These are phyloP conservation scores for Pythium sp. DNA, from an alignment of 352 stramenopile genomes.

Conservation along the genomic window DNA sequence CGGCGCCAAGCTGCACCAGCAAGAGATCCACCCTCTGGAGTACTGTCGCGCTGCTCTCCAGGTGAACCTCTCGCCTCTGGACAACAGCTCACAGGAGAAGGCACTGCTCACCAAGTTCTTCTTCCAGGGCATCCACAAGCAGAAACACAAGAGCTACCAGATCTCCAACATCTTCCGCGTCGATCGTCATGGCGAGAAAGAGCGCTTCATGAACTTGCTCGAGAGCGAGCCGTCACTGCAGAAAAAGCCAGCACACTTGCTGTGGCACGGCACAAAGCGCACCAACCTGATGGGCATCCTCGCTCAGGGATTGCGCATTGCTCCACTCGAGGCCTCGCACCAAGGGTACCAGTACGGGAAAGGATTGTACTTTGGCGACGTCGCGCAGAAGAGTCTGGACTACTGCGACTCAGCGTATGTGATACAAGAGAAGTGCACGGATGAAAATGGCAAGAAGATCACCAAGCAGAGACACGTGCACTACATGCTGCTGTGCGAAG, in stretches of 20 bases:
- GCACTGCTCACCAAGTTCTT: slow-evolving; percentile 59
- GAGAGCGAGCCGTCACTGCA: slow-evolving; percentile 26
- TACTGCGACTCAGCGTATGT: slow-evolving; percentile 58
- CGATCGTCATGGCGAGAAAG: slow-evolving; percentile 47
- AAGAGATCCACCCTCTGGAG: slow-evolving; percentile 48
- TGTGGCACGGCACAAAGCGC: slow-evolving; percentile 81
- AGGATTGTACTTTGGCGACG: slow-evolving; percentile 85
- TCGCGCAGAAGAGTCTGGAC: slow-evolving; percentile 57
- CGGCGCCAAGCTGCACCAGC: slow-evolving; percentile 39
- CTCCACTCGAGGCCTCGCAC: slow-evolving; percentile 69
- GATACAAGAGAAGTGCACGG: slow-evolving; percentile 29
- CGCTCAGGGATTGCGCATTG: slow-evolving; percentile 74
- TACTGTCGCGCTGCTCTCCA: slow-evolving; percentile 74
- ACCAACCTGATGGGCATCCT: slow-evolving; percentile 84
- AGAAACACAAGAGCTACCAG: slow-evolving; percentile 32
- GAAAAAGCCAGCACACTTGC: slow-evolving; percentile 40
- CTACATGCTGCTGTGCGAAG: slow-evolving; percentile 58
- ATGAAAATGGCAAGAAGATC: background rate
- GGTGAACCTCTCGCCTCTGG: slow-evolving; percentile 40
- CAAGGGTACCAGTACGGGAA: slow-evolving; percentile 83
- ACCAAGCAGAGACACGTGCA: background rate
- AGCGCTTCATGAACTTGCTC: slow-evolving; percentile 38
- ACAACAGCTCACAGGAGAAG: slow-evolving; percentile 30
- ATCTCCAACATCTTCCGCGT: slow-evolving; percentile 68
- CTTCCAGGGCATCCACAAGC: slow-evolving; percentile 36